These are phyloP conservation scores for Nicotiana knightiana DNA, from an alignment of 257 asterid species.

Conservation along the genomic window DNA sequence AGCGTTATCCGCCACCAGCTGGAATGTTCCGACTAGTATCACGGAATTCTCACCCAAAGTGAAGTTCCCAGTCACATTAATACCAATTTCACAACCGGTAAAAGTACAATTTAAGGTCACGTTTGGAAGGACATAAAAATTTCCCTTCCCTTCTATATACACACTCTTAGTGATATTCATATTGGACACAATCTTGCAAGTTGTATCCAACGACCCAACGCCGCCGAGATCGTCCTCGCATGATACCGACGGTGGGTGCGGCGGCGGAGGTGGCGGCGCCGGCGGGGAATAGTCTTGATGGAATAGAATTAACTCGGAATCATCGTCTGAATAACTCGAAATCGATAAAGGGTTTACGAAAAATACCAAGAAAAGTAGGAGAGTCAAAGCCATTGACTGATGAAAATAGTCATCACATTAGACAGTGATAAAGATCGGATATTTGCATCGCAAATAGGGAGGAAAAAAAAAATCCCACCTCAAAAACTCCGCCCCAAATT, in stretches of 20 bases:
- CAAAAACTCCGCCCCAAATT: conserved; percentile 15
- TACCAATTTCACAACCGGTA: conserved; percentile 68
- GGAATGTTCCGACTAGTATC: conserved; percentile 53
- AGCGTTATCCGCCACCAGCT: conserved; percentile 61
- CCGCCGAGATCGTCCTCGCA: conserved; percentile 93
- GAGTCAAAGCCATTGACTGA: conserved; percentile 40
- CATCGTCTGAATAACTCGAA: conserved; percentile 27
- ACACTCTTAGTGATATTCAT: conserved; percentile 64
- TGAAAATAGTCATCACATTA: conserved; percentile 55
- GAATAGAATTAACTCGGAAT: conserved; percentile 46
- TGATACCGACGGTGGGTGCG: conserved; percentile 83
- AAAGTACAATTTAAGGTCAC: conserved; percentile 56
- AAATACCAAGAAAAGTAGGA: conserved; percentile 16
- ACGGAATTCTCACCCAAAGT: conserved; percentile 56
- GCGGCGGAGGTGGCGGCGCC: conserved; percentile 99
- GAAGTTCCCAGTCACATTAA: conserved; percentile 72
- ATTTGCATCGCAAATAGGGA: conserved; percentile 34
- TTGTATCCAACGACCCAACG: conserved; percentile 80
- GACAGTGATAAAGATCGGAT: conserved; percentile 12
- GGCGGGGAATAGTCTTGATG: conserved; percentile 99
- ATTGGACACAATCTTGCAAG: conserved; percentile 66
- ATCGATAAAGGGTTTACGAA: conserved; percentile 34
- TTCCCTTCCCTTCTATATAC: conserved; percentile 85
- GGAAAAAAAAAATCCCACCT: conserved; percentile 15
- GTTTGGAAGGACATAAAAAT: conserved; percentile 66